Evolutionary conservation across 768 basidiomycete genomes (phyloP).

Genomic region (Cytidiella melzeri): DNA sequence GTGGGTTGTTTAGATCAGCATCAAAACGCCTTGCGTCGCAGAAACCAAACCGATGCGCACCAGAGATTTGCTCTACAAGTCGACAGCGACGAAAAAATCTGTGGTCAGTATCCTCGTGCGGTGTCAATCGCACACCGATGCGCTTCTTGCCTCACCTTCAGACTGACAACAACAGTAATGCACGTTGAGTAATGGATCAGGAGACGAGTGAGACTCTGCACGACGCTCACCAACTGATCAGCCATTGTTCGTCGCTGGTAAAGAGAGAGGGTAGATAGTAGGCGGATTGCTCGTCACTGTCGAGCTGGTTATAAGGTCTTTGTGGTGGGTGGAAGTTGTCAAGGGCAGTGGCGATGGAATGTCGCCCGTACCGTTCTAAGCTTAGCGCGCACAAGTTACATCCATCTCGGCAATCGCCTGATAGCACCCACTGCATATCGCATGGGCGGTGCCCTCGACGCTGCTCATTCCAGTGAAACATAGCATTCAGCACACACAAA

Average conservation of each 20-base stretch:
- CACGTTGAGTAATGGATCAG: background rate
- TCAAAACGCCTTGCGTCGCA: background rate
- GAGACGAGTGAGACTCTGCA: background rate
- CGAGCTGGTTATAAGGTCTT: too few species aligned
- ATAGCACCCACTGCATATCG: background rate
- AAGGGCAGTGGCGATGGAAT: background rate
- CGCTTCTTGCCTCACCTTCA: conserved; percentile 19
- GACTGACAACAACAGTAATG: conserved; percentile 13
- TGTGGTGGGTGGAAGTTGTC: background rate
- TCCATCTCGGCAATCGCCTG: conserved; percentile 26
- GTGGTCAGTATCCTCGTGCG: conserved; percentile 12
- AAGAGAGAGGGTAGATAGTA: conserved; percentile 7
- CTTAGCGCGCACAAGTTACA: background rate
- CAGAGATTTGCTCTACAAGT: conserved; percentile 79
- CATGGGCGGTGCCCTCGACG: background rate
- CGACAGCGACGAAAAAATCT: background rate
- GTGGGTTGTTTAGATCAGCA: background rate
- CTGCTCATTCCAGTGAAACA: background rate
- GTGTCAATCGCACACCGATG: conserved; percentile 6
- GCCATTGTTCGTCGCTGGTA: conserved; percentile 33
- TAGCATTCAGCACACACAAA: background rate
- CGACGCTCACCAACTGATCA: conserved; percentile 44
- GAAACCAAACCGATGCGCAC: conserved; percentile 34
- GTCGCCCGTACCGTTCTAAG: background rate
- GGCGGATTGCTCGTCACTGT: too few species aligned